Conservation (phyloP, 192 early-diverging fungal species). For the Radiomyces spectabilis region DNA sequence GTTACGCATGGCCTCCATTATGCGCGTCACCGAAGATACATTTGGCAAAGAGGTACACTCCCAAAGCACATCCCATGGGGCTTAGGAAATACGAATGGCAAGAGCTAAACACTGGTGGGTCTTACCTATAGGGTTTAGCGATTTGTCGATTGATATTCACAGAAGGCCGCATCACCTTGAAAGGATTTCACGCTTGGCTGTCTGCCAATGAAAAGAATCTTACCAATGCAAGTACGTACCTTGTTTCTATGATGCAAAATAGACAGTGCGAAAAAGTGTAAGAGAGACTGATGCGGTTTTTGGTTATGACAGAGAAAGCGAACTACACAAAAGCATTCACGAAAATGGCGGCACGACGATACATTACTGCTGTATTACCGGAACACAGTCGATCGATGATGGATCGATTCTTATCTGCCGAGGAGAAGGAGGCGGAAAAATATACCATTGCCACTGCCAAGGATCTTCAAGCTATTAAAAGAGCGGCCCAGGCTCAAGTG, state of each 20-base stretch:
- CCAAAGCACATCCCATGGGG: too few species aligned
- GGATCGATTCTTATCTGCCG: conserved; percentile 56
- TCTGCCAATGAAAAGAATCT: too few species aligned
- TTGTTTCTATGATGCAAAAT: too few species aligned
- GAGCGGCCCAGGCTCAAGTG: conserved; percentile 33
- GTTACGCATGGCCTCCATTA: conserved; percentile 44
- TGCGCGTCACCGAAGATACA: conserved; percentile 45
- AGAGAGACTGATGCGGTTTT: too few species aligned
- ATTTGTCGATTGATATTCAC: too few species aligned
- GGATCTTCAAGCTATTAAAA: conserved; percentile 47
- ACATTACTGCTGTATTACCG: conserved; percentile 48
- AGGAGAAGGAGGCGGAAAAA: conserved; percentile 48
- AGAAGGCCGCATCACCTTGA: too few species aligned
- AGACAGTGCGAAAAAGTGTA: too few species aligned
- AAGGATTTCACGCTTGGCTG: too few species aligned
- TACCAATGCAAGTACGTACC: neutral
- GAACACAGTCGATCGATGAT: conserved; percentile 50
- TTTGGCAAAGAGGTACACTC: conserved; percentile 46
- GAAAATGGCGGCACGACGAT: conserved; percentile 54
- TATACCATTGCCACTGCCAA: conserved; percentile 52
- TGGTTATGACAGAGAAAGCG: conserved; percentile 7
- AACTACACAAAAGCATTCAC: conserved; percentile 30
- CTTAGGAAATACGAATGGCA: too few species aligned
- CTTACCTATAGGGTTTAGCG: too few species aligned
- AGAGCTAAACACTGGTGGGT: too few species aligned